Evolutionary conservation across 805 yeast species (phyloP), one percentile per base, ranked within the genome.

Genomic region (Ogataea kodamae): DNA sequence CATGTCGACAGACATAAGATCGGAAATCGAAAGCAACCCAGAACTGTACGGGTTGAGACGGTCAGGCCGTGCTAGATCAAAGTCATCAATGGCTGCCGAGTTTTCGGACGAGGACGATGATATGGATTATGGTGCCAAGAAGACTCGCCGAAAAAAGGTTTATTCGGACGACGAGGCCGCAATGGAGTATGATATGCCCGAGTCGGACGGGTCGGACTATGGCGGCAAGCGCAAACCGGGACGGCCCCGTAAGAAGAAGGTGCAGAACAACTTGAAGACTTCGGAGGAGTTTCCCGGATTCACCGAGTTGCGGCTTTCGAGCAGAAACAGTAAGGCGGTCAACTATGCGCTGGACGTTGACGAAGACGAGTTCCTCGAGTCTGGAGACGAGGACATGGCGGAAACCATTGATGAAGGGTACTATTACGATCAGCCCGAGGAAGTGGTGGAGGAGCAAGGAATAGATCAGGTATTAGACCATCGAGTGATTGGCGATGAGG

Each of bases 31-130:
- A 35, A 71, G 65, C 31, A 78, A 83, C 54, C 94, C 95, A 1
- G 94, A 82, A 52, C 65, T 84, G n/a, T 84, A 84, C 48, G 95
- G 95, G 2, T 65, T 84, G 35, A 74, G 95, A 59, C 70, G 94
- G 46, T 80, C 89, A 4, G 77, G 78, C 25, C 67, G 92, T 49
- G 76, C 81, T 7, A 66, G 78, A 40, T 47, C 61, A 3, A 50
- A 50, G 27, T 63, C 65, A 12, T 59, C 26, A 20, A 35, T 31
- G 16, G 35, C 67, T 55, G 33, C 28, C 6, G 46, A 43, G 15
- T 37, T 33, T n/a, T 58, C 59, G 2, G 52, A 46, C 16, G 52
- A 43, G 3, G 52, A 49, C 18, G 49, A 47, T 10, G 46, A 43
- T 10, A 37, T 25, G 3, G 25, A 29, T 9, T 18, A 48, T 8